Evolutionary conservation across 768 basidiomycete species (phyloP).

Genomic region (Xerocomellus dryophilus): DNA sequence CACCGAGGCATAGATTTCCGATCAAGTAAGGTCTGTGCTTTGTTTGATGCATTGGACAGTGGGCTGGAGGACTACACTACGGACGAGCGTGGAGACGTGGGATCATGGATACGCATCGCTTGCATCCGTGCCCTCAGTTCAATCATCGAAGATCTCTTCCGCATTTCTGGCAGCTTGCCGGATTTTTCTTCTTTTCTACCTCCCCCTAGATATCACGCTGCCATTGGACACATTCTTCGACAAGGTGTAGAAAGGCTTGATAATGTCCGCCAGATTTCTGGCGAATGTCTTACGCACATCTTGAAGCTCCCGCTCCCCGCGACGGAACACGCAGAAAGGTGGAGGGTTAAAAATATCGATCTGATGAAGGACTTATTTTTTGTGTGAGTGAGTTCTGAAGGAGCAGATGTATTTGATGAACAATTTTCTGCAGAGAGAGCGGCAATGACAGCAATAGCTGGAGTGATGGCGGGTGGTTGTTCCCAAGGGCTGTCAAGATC

Average conservation of each 20-base stretch:
- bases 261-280: conserved; percentile 82
- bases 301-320: conserved; percentile 46
- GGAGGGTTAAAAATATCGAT: conserved; percentile 49
- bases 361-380: conserved; percentile 54
- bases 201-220: conserved; percentile 49
- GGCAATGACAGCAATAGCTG: conserved; percentile 43
- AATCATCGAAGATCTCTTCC: conserved; percentile 51
- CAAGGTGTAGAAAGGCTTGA: conserved; percentile 90
- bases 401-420: conserved; percentile 1
- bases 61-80: conserved; percentile 88
- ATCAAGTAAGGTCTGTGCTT: conserved; percentile 40
- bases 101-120: conserved; percentile 88
- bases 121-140: conserved; percentile 65
- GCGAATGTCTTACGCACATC: conserved; percentile 54
- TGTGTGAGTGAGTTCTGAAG: conserved; percentile 35
- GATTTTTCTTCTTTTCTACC: conserved; percentile 61
- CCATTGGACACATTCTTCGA: conserved; percentile 71
- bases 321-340: conserved; percentile 38
- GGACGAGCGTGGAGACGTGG: conserved; percentile 95
- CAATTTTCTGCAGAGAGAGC: conserved; percentile 29
- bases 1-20: conserved; percentile 43
- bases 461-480: conserved; percentile 74
- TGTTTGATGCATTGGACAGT: conserved; percentile 57
- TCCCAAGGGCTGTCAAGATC: conserved; percentile 66
- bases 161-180: conserved; percentile 38